Evolutionary conservation across 257 asterid genomes (phyloP), one percentile per base, ranked within the genome.

Genomic region (Avicennia marina): DNA sequence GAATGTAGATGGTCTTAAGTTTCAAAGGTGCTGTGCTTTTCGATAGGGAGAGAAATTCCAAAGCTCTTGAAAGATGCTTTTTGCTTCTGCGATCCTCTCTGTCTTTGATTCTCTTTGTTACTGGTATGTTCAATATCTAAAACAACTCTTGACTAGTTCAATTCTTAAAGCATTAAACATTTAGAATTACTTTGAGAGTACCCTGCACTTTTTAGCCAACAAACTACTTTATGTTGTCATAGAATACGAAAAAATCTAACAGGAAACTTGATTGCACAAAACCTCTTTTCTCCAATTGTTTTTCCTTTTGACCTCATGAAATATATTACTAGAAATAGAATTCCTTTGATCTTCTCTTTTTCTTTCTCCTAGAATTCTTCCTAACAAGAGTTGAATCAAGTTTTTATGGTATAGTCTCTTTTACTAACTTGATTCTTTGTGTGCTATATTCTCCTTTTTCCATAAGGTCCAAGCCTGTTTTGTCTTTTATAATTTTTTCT

Each of bases 221-320:
- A 4, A 4, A 3, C 42, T 9, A 36, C 15, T 12, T 36, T 36
- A 36, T 36, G 13, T 13, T 13, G 10, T 36, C 13, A n/a, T 13
- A 36, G 42, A 36, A 7, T 21, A 50, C 63, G 16, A 17, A 41
- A 26, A 53, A 42, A 42, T 27, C 63, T 16, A 21, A 26, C n/a
- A 57, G 27, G 38, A 56, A 36, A 2, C 29, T 2, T 7, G 52
- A 11, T 6, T 36, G 10, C 42, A 36, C 11, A 47, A n/a, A n/a
- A 84, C 94, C 70, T 60, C 33, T 74, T 74, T 78, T 68, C 64
- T 80, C 62, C 75, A 71, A 25, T 75, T 81, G 15, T 79, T 86
- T 73, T 78, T 84, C 63, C 53, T 72, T 74, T 72, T 84, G 29
- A 81, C 86, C 72, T 78, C 79, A 19, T 76, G 89, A 70, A 84